Base-by-base conservation (phyloP, 257 asterid species). In the Penstemon davidsonii region DNA sequence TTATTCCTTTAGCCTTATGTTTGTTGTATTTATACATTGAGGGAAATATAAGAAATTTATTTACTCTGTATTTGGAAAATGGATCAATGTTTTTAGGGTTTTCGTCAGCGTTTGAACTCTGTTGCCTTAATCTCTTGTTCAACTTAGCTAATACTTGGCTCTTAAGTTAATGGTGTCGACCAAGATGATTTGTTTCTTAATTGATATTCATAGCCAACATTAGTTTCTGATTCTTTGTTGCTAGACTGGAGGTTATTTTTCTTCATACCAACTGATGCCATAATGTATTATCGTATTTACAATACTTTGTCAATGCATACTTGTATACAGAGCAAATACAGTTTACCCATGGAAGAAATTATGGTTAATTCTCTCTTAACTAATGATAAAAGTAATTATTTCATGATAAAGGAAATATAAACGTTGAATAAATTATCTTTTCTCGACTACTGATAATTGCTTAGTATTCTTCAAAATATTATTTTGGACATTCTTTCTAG, bases 231-330 rank as follows among this genome's bases (percentile, higher is more conserved):
- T 45, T 4, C 8, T 6, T 42, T 62, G 40, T 42, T 44, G 67
- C 13, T 8, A 43, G 18, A 2, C 45, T 62, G 53, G 13, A 43
- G 15, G 42, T 4, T 62, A 40, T 10, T 40, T 10, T 41, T 41
- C 36, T 38, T n/a, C 13, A 33, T 55, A 5, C 19, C 33, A 2
- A 25, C 3, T 2, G 2, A 25, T 25, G 10, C 9, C 46, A 57
- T 41, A 52, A 51, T n/a, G 37, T 67, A 40, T 33, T 5, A 63
- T 44, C 47, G 58, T 11, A 37, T 49, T 39, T 3, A 40, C 60
- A 65, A 18, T n/a, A 38, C 50, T 65, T 51, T 51, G 60, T 13
- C 70, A 52, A 7, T 39, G 60, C 51, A 8, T 51, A 15, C 69
- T 38, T 50, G 59, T 39, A 64, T 41, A 66, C 36, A 3, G n/a